Conservation (phyloP, 106 monocot species). For the Platanthera zijinensis region DNA sequence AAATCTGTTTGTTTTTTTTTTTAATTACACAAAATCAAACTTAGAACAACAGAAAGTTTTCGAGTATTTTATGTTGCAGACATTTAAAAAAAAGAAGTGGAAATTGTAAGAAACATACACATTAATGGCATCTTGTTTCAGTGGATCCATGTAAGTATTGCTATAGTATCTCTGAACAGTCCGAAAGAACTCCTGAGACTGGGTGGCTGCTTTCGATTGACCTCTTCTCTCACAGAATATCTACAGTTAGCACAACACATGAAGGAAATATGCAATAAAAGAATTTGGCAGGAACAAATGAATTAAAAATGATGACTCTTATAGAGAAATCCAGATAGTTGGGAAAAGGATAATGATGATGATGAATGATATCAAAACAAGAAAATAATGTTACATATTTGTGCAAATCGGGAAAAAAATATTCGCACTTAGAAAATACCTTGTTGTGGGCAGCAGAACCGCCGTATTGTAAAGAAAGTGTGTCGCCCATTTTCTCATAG, state of each 20-base stretch:
- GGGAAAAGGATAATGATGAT: too few species aligned
- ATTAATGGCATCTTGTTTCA: conserved; percentile 96
- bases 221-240: conserved; percentile 95
- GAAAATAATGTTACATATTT: not conserved
- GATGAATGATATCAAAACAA: not conserved
- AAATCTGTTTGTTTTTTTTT: conserved; percentile 39
- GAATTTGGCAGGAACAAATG: too few species aligned
- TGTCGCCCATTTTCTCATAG: conserved; percentile 98
- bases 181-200: conserved; percentile 81
- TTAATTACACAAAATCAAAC: not conserved
- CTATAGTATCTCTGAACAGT: conserved; percentile 83
- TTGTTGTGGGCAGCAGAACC: conserved; percentile 99
- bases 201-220: conserved; percentile 85
- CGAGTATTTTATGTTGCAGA: not conserved
- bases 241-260: conserved; percentile 20
- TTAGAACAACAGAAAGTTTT: not conserved
- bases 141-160: conserved; percentile 86
- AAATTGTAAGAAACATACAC: conserved; percentile 45
- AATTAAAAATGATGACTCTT: too few species aligned
- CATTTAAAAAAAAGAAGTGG: not conserved
- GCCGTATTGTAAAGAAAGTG: conserved; percentile 89
- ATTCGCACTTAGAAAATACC: conserved; percentile 26
- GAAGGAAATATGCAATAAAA: not conserved
- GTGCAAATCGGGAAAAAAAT: not conserved
- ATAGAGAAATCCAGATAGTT: too few species aligned